Evolutionary conservation across 192 early-diverging fungal genomes (phyloP), one percentile per base, ranked within the genome.

Genomic region (Mortierella claussenii): DNA sequence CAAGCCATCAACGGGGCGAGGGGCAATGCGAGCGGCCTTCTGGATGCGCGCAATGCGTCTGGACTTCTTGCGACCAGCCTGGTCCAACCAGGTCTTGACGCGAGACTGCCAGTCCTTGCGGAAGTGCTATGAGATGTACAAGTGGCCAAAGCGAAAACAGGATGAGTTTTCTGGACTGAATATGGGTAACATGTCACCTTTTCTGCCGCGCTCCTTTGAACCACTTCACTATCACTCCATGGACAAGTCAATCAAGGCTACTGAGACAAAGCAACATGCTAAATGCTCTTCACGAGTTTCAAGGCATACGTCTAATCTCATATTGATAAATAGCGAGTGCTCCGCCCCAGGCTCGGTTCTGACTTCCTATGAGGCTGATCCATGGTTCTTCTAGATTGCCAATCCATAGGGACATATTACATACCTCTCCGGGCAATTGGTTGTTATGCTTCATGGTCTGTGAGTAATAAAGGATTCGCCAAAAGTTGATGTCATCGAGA

Each of bases 61-160:
- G 80, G 90, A 85, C 87, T 93, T 92, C 93, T 98, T 97, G 79
- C 90, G 89, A 71, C 92, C 93, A 75, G 95, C 92, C 84, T 95
- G 97, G 89, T 98, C 90, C 88, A 99, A 99, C 96, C 96, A 97
- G 69, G 96, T 97, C 86, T 91, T 93, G 65, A 99, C 95, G 79
- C 93, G 94, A 68, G 85, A 79, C 83, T 97, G 93, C 96, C 96
- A 97, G 86, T 96, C 92, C 92, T 97, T 97, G 85, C 91, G 97
- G 92, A 98, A 96, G 84, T 99, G 97, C 70, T 75, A 47, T 60
- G 42, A 46, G 28, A 23, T 28, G 18, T 2, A 44, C 47, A 24
- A 49, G 23, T 28, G 27, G 8, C 4, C 40, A 40, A 26, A 5
- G 40, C 18, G 26, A 4, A 44, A 32, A 57, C 17, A 57, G 0